Evolutionary conservation across 2,329 filamentous ascomycete species (phyloP).

Genomic region (Penicillium sp.): DNA sequence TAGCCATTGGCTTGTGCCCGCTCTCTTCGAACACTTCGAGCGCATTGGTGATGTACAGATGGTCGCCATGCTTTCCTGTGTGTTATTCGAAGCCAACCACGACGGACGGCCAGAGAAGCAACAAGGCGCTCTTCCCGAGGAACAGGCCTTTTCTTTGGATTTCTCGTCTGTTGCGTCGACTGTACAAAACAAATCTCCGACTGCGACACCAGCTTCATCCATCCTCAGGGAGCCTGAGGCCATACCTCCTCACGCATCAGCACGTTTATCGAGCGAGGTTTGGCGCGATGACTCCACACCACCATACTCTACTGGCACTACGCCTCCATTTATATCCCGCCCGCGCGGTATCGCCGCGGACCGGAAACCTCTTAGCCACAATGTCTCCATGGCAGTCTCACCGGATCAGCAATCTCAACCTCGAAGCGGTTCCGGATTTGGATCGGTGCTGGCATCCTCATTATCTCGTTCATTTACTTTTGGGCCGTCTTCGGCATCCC

Average conservation of each 20-base stretch:
- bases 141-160: constrained; percentile 48
- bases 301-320: constrained; percentile 53
- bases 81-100: constrained; percentile 53
- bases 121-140: constrained; percentile 40
- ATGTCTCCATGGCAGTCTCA: constrained; percentile 41
- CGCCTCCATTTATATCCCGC: constrained; percentile 49
- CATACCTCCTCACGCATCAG: constrained; percentile 45
- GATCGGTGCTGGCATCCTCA: constrained; percentile 45
- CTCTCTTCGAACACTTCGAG: constrained; percentile 60
- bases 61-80: constrained; percentile 63
- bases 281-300: constrained; percentile 52
- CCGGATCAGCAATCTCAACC: constrained; percentile 42
- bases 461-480: constrained; percentile 47
- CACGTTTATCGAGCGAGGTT: constrained; percentile 51
- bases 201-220: constrained; percentile 35
- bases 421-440: constrained; percentile 41
- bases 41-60: constrained; percentile 61
- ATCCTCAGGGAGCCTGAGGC: constrained; percentile 33
- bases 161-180: constrained; percentile 46
- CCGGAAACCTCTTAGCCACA: constrained; percentile 43
- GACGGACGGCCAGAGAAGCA: constrained; percentile 35
- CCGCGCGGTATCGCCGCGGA: constrained; percentile 41
- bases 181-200: constrained; percentile 43
- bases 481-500: constrained; percentile 44
- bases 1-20: constrained; percentile 54